These are phyloP conservation scores for Ampelocalamus luodianensis DNA, from an alignment of 176 grass and related monocot genomes.

Conservation along the genomic window DNA sequence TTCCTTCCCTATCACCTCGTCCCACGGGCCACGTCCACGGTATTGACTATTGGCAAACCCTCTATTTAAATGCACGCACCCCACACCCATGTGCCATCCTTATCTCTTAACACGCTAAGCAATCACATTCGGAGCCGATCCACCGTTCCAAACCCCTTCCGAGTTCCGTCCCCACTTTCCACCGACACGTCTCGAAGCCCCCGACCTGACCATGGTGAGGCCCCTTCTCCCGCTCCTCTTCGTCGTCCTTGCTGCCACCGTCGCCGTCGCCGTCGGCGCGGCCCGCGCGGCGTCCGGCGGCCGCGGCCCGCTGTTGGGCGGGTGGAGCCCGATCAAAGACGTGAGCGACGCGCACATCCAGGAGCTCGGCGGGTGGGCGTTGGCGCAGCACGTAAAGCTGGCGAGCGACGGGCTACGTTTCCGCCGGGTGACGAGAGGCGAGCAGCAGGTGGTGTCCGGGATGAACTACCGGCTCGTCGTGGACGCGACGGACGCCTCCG, in stretches of 20 bases:
- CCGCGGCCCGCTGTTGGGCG: neutral
- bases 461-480: slow-evolving; percentile 55
- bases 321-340: slow-evolving; percentile 42
- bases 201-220: neutral
- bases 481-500: neutral
- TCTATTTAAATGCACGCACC: neutral
- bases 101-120: neutral
- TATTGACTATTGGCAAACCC: neutral
- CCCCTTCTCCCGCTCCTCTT: neutral
- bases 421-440: slow-evolving; percentile 38
- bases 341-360: slow-evolving; percentile 26
- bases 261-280: neutral
- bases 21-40: neutral
- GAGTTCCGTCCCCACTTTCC: neutral
- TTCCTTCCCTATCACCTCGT: neutral
- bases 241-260: neutral
- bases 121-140: neutral
- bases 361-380: slow-evolving; percentile 51
- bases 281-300: neutral
- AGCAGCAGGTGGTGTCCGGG: slow-evolving; percentile 58
- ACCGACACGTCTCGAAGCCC: neutral
- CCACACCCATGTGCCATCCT: neutral
- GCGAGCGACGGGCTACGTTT: slow-evolving; percentile 16
- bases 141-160: neutral
- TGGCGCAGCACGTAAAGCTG: slow-evolving; percentile 12